These are phyloP conservation scores for Exophiala bonariae DNA, from an alignment of 2,329 filamentous ascomycete genomes.

Conservation along the genomic window DNA sequence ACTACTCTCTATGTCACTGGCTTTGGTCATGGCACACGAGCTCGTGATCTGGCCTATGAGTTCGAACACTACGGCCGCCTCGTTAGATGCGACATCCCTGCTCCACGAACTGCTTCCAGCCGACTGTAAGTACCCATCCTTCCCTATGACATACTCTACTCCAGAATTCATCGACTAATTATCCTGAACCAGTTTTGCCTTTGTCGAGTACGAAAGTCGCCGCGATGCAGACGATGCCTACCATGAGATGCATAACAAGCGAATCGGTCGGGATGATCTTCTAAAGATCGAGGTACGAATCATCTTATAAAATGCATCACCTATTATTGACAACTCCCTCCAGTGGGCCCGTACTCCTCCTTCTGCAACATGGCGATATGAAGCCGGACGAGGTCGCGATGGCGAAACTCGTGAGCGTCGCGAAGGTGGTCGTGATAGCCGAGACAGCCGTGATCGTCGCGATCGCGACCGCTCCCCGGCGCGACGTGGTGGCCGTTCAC, in stretches of 20 bases:
- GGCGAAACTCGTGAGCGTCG: constrained; percentile 27
- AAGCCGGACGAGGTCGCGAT: constrained; percentile 74
- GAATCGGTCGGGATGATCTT: constrained; percentile 90
- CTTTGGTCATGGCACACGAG: constrained; percentile 98
- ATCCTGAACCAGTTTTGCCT: constrained; percentile 71
- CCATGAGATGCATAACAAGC: constrained; percentile 99
- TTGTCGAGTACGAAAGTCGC: constrained; percentile 98
- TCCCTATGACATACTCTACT: constrained; percentile 27
- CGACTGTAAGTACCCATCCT: constrained; percentile 73
- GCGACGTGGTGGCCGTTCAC: constrained; percentile 67
- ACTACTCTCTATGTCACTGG: constrained; percentile 98
- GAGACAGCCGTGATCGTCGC: constrained; percentile 56
- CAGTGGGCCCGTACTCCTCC: constrained; percentile 98
- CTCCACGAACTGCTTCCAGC: constrained; percentile 87
- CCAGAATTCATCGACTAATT: constrained; percentile 11
- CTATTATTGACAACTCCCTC: constrained; percentile 3
- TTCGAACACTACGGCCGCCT: constrained; percentile 99
- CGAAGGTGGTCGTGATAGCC: constrained; percentile 19
- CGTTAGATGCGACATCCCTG: constrained; percentile 97
- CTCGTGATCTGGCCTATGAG: constrained; percentile 99
- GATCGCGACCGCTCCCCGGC: constrained; percentile 76
- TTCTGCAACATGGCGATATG: constrained; percentile 97
- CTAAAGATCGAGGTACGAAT: constrained; percentile 89
- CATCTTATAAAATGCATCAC: not conserved
- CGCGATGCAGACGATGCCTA: constrained; percentile 98